Base-by-base conservation (phyloP, 148 eudicot species). In the Amaranthus hypochondriacus region DNA sequence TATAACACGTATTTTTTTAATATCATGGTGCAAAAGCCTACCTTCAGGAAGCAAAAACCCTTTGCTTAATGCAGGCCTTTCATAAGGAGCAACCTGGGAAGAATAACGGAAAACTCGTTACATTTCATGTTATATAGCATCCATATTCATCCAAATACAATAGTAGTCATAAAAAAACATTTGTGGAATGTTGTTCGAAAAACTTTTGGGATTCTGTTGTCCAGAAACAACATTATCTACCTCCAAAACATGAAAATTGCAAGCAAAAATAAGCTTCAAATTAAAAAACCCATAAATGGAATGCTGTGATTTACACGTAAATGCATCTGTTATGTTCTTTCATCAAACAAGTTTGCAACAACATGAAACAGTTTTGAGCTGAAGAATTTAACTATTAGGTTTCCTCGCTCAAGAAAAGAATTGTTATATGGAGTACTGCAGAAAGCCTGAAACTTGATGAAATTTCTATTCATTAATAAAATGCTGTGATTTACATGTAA, bases 21-120 rank as follows among this genome's bases (percentile, higher is more conserved):
- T 56, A 68, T 61, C 7, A 48, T 51, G 48, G 5, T 48, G 13
- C 56, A 62, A 69, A 77, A 73, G 59, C 53, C 69, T 60, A 95
- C 99, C 99, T 95, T 95, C 99, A 51, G 97, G 99, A 75, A 95
- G 97, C 73, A 95, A 83, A 84, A 84, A 95, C 42, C 99, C 99
- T 86, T 95, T 95, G 88, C 99, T 95, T 75, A 95, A 79, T 50
- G 99, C 99, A 79, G 99, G 99, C 82, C 99, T 89, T 87, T 95
- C 99, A 84, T 95, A 95, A 56, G 99, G 99, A 64, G 88, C 85
- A 79, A 90, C 97, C 99, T 95, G 85, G 72, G 85, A 62, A 73
- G 62, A 72, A 75, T 4, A 62, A 68, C 5, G 9, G 44, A 66
- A 51, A 43, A 43, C 15, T 52, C 1, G 21, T 51, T 10, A 69